A percentile compares a stretch with the other conserved stretches of the same genome.
Conservation (phyloP, 805 yeast genomes). For the Kuraishia floccosa region DNA sequence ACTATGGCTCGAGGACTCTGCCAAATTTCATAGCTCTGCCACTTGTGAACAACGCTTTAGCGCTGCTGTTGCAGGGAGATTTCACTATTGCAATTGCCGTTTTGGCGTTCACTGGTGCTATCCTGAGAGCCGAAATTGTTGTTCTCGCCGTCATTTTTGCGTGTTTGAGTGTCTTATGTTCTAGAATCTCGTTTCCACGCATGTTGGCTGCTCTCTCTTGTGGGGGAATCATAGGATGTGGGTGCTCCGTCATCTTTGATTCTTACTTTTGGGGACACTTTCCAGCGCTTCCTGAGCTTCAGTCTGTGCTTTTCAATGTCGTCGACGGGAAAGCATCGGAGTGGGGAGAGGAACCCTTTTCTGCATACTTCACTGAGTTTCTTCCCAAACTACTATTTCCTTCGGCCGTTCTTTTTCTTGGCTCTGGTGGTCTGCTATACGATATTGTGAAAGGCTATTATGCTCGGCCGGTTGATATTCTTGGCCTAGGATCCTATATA, state of each 20-base stretch:
- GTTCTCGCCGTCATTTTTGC: slow-evolving; percentile 41
- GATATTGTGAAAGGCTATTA: too few species aligned
- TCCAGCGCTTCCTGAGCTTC: slow-evolving; percentile 54
- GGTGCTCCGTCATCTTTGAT: slow-evolving; percentile 43
- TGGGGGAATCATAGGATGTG: slow-evolving; percentile 44
- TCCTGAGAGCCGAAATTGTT: slow-evolving; percentile 66
- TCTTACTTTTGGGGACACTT: slow-evolving; percentile 60
- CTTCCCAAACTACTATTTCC: slow-evolving; percentile 32
- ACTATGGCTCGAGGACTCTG: slow-evolving; percentile 71
- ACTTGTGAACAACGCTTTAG: slow-evolving; percentile 43
- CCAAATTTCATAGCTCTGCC: slow-evolving; percentile 88
- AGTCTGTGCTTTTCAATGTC: slow-evolving; percentile 65
- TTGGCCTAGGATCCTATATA: slow-evolving; percentile 29
- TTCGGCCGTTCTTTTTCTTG: slow-evolving; percentile 30
- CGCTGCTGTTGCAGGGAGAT: slow-evolving; percentile 37
- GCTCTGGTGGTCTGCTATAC: slow-evolving; percentile 22
- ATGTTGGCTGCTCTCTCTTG: slow-evolving; percentile 26
- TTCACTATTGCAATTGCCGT: slow-evolving; percentile 33
- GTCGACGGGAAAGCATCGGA: slow-evolving; percentile 58
- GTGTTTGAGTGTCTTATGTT: slow-evolving; percentile 30
- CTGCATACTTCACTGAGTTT: slow-evolving; percentile 52
- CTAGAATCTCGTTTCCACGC: slow-evolving; percentile 14
- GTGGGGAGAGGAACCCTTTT: slow-evolving; percentile 81
- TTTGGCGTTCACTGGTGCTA: slow-evolving; percentile 49
- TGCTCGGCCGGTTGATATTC: slow-evolving; percentile 2